Percentiles rank a stretch among this genome's conserved stretches.
phyloP scores from a whole-genome alignment of 495 filamentous ascomycete species.

The Talaromyces nanjingensis region DNA sequence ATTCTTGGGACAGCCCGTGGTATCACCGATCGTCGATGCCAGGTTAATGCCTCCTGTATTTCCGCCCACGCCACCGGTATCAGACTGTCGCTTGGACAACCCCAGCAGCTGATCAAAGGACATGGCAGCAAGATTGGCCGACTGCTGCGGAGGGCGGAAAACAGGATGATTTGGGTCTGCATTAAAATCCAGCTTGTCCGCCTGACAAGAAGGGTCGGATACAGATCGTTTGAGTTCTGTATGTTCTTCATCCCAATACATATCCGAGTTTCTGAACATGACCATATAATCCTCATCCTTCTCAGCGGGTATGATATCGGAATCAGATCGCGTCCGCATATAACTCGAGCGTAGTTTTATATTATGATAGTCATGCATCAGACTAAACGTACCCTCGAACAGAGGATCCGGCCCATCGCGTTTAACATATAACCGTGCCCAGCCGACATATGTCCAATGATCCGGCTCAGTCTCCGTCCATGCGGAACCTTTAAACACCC shows the following conservation, averaged over 20 bases:
- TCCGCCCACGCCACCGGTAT: conserved; percentile 50
- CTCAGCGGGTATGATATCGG: conserved; percentile 64
- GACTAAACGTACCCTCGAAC: conserved; percentile 85
- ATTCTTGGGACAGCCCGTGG: conserved; percentile 75
- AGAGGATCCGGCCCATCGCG: conserved; percentile 71
- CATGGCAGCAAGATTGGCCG: conserved; percentile 44
- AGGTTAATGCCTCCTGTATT: conserved; percentile 83
- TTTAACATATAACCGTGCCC: conserved; percentile 72
- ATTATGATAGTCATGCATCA: conserved; percentile 79
- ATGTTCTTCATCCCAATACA: conserved; percentile 39
- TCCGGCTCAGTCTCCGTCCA: conserved; percentile 57
- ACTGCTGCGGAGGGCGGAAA: conserved; percentile 36
- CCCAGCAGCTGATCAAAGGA: conserved; percentile 52
- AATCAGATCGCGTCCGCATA: conserved; percentile 58
- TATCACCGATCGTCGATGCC: conserved; percentile 70
- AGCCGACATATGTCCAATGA: conserved; percentile 76
- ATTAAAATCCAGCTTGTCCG: conserved; percentile 69
- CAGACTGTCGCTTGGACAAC: conserved; percentile 42
- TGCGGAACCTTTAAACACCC: conserved; percentile 74
- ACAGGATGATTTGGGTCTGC: conserved; percentile 57
- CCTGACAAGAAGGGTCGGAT: conserved; percentile 44
- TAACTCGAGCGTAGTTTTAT: conserved; percentile 73
- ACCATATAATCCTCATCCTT: conserved; percentile 75
- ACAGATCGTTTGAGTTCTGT: conserved; percentile 47
- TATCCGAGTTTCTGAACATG: conserved; percentile 85